Percentiles rank a stretch among this genome's conserved stretches.
Evolutionary conservation across 1,284 basidiomycete species (phyloP).

Genomic region (Malassezia obtusa): DNA sequence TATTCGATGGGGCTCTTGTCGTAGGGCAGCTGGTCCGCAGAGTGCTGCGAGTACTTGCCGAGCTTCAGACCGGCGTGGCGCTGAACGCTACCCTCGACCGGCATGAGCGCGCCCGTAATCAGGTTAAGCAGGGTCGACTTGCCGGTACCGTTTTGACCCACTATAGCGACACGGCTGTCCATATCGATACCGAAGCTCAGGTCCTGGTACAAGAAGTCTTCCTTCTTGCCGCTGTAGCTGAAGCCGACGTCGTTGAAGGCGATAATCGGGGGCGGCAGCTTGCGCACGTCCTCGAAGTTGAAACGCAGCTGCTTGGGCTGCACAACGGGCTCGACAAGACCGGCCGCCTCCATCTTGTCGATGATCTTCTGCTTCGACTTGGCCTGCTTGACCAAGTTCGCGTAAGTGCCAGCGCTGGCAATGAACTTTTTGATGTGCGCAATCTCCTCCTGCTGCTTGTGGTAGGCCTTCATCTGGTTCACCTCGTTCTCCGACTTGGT

Average conservation of each 20-base stretch:
- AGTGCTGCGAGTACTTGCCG: slow-evolving; percentile 87
- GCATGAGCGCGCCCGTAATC: slow-evolving; percentile 74
- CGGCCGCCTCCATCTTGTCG: slow-evolving; percentile 99
- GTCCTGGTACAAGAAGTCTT: slow-evolving; percentile 77
- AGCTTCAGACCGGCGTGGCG: slow-evolving; percentile 85
- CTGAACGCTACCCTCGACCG: slow-evolving; percentile 71
- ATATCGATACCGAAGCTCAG: slow-evolving; percentile 77
- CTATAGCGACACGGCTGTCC: slow-evolving; percentile 91
- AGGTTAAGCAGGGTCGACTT: slow-evolving; percentile 95
- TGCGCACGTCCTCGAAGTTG: slow-evolving; percentile 90
- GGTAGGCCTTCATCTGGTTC: slow-evolving; percentile 97
- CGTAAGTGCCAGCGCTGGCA: slow-evolving; percentile 94
- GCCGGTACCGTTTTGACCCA: slow-evolving; percentile 94
- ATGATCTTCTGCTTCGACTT: slow-evolving; percentile 97
- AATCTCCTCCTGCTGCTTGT: slow-evolving; percentile 97
- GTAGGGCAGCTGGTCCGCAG: slow-evolving; percentile 94
- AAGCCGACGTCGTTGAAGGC: slow-evolving; percentile 92
- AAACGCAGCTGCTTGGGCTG: slow-evolving; percentile 65
- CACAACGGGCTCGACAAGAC: slow-evolving; percentile 82
- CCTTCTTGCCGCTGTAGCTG: slow-evolving; percentile 77
- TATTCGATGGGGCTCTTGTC: slow-evolving; percentile 87
- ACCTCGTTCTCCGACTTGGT: slow-evolving; percentile 95
- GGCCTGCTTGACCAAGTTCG: slow-evolving; percentile 94
- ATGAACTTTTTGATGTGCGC: slow-evolving; percentile 95
- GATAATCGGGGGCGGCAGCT: slow-evolving; percentile 91